Base-by-base conservation (phyloP, 768 basidiomycete species). In the Xerocomus brunneocitrinus region DNA sequence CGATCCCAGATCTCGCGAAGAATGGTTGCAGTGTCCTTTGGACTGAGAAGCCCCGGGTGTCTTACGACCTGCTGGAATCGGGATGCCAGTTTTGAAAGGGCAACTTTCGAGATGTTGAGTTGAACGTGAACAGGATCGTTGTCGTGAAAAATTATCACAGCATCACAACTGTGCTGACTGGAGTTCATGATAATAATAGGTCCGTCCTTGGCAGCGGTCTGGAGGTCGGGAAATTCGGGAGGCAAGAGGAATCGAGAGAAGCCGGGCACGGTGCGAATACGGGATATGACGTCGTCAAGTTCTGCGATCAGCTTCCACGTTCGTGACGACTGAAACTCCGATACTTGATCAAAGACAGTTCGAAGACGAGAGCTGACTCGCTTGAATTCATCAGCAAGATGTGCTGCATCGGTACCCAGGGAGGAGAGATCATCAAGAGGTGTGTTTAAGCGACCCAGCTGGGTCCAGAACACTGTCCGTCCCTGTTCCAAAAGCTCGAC, bases 171-270 rank as follows among this genome's bases (percentile, higher is more conserved):
- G 32, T 43, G 28, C 19, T 28, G 19, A 10, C 50, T 41, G 1
- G 39, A 42, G n/a, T 48, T 49, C 14, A 53, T 28, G 36, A 57
- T 42, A 3, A 57, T 53, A 14, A 57, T 19, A 6, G 56, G 56
- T 10, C 54, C 54, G 8, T 35, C 49, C 14, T 24, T 36, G 40
- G 50, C 54, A 25, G 55, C 58, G 8, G 19, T 16, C 14, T 31
- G 48, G 3, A 61, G 46, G n/a, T 51, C 54, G 5, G 47, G 49
- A 52, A 25, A 62, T 10, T 27, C 50, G 5, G 49, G 40, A 4
- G 60, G 53, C 19, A 44, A 39, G 5, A 63, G 44, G 43, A 63
- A 62, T n/a, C 56, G 39, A 4, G 43, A 41, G 49, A 61, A 60
- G 34, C 25, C 12, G 8, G 31, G 32, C 2, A 47, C 8, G 27